Conservation (phyloP, 306 rosid species). For the Albizia julibrissin region DNA sequence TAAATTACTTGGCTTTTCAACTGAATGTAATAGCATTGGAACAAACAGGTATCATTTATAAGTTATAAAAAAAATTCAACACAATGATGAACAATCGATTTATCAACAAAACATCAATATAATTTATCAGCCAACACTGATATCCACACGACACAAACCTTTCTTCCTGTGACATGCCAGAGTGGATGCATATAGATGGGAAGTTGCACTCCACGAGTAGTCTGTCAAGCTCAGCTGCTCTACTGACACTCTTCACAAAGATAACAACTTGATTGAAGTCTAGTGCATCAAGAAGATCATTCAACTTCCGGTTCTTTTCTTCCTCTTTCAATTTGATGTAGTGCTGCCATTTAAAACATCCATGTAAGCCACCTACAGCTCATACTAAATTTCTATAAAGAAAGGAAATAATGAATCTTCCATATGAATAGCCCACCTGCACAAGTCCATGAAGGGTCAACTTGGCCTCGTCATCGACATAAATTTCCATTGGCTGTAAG, state of each 20-base stretch:
- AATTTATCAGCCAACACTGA: background rate
- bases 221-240: slow-evolving; percentile 99
- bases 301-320: slow-evolving; percentile 94
- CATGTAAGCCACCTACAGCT: slow-evolving; percentile 31
- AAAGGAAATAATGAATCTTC: background rate
- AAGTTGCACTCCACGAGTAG: slow-evolving; percentile 94
- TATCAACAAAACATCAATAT: background rate
- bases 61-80: background rate
- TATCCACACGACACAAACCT: slow-evolving; percentile 54
- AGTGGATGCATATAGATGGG: slow-evolving; percentile 96
- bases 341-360: slow-evolving; percentile 61
- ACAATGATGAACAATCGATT: background rate
- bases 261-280: slow-evolving; percentile 98
- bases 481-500: slow-evolving; percentile 99
- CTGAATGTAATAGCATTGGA: background rate
- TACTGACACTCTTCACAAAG: slow-evolving; percentile 92
- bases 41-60: background rate
- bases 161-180: slow-evolving; percentile 99
- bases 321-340: slow-evolving; percentile 97
- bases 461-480: slow-evolving; percentile 98
- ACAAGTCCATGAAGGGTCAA: slow-evolving; percentile 98
- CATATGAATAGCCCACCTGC: slow-evolving; percentile 54
- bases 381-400: slow-evolving; percentile 8
- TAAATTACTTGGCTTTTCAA: background rate
- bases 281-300: slow-evolving; percentile 95